Evolutionary conservation across 2,329 filamentous ascomycete species (phyloP).

Genomic region (Diaporthe citrichinensis): DNA sequence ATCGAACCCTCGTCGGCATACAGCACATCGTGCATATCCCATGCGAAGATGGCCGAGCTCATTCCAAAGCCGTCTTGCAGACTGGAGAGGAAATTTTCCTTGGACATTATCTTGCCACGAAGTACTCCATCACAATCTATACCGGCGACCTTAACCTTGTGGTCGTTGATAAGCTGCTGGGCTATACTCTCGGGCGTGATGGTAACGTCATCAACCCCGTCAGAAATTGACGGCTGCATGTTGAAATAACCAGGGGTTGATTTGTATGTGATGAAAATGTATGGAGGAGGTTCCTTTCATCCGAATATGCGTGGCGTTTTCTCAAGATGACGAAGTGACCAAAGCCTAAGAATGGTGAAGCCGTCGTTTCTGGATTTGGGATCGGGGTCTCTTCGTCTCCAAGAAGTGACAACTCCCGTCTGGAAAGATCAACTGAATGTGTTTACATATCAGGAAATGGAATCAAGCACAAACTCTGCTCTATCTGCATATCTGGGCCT

Average conservation of each 20-base stretch:
- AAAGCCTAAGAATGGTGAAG: background rate
- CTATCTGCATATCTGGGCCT: no score
- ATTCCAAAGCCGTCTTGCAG: background rate
- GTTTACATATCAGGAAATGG: no score
- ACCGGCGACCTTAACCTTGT: background rate
- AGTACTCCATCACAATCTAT: background rate
- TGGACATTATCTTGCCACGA: background rate
- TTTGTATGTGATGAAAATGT: background rate
- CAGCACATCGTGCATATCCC: background rate
- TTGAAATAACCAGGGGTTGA: background rate
- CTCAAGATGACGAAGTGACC: background rate
- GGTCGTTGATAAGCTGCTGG: background rate
- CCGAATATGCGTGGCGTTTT: background rate
- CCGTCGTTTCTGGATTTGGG: background rate
- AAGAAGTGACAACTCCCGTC: background rate
- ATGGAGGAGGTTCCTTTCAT: background rate
- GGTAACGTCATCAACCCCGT: background rate
- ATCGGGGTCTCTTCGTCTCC: background rate
- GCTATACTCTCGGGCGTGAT: background rate
- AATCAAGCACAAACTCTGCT: no score
- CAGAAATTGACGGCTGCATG: background rate
- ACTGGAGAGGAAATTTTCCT: background rate
- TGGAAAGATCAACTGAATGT: background rate
- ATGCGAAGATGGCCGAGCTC: background rate
- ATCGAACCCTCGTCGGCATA: background rate